A percentile compares a stretch with the other conserved stretches of the same genome.
These are phyloP conservation scores for Colletotrichum navitas DNA, from an alignment of 2,329 filamentous ascomycete species.

Conservation along the genomic window DNA sequence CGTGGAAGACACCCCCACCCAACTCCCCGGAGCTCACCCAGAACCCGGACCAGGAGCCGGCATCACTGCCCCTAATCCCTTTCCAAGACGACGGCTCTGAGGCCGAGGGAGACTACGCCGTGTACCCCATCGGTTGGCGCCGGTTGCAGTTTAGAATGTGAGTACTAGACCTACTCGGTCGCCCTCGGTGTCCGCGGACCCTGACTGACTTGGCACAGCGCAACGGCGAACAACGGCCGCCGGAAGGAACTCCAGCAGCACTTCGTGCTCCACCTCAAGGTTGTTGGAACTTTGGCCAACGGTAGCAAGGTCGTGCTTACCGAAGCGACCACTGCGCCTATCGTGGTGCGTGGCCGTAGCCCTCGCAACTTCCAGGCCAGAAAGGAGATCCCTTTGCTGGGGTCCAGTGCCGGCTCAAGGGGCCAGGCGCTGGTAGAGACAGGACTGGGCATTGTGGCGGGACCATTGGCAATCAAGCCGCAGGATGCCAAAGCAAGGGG, in stretches of 20 bases:
- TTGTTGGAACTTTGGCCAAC: conserved; percentile 85
- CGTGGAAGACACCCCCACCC: conserved; percentile 95
- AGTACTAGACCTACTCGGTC: conserved; percentile 49
- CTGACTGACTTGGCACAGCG: conserved; percentile 61
- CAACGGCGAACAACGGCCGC: conserved; percentile 95
- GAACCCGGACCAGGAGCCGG: conserved; percentile 84
- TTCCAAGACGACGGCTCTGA: conserved; percentile 72
- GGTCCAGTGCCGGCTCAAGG: conserved; percentile 80
- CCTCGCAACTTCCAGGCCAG: conserved; percentile 94
- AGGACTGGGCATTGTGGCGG: conserved; percentile 70
- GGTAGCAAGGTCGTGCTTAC: conserved; percentile 85
- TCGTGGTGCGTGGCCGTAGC: conserved; percentile 93
- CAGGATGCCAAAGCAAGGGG: conserved; percentile 66
- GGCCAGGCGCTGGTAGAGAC: conserved; percentile 80
- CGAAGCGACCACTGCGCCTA: conserved; percentile 88
- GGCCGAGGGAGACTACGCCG: conserved; percentile 83
- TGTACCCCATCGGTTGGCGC: conserved; percentile 95
- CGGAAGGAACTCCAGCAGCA: conserved; percentile 96
- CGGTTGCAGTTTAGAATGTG: conserved; percentile 89
- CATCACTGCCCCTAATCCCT: conserved; percentile 80
- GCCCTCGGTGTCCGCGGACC: conserved; percentile 17
- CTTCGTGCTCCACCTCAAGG: conserved; percentile 90
- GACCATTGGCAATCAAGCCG: conserved; percentile 66
- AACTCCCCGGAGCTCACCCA: conserved; percentile 77
- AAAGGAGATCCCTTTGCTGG: conserved; percentile 90